A percentile compares a stretch with the other conserved stretches of the same genome.
Conservation (phyloP, 1,284 basidiomycete genomes). For the Amylostereum chailletii region DNA sequence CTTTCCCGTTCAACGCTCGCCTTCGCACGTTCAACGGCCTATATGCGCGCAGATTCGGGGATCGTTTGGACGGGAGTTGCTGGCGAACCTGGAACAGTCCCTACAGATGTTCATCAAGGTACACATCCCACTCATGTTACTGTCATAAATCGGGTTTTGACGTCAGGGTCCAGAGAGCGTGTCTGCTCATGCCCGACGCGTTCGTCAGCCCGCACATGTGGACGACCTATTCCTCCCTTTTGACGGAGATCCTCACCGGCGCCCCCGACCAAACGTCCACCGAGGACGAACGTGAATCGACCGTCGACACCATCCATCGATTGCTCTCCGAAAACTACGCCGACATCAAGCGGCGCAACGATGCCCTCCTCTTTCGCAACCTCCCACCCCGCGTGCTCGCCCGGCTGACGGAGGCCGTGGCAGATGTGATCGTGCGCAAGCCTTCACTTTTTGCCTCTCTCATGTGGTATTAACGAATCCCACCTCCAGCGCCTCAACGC, state of each 20-base stretch:
- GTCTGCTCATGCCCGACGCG: slow-evolving; percentile 57
- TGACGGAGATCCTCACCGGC: slow-evolving; percentile 37
- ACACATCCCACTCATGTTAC: slow-evolving; percentile 8
- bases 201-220: slow-evolving; percentile 70
- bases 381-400: slow-evolving; percentile 52
- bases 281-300: slow-evolving; percentile 30
- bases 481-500: slow-evolving; percentile 66
- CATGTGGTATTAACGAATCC: neutral
- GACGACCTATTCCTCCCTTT: slow-evolving; percentile 38
- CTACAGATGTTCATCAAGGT: slow-evolving; percentile 55
- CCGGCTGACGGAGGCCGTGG: slow-evolving; percentile 53
- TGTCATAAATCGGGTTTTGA: neutral
- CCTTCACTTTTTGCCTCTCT: slow-evolving; percentile 1
- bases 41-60: slow-evolving; percentile 36
- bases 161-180: slow-evolving; percentile 40
- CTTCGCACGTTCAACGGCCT: too few species aligned
- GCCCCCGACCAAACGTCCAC: slow-evolving; percentile 23
- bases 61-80: slow-evolving; percentile 41
- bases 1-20: neutral
- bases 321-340: slow-evolving; percentile 39
- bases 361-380: slow-evolving; percentile 68
- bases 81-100: slow-evolving; percentile 46
- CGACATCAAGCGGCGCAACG: slow-evolving; percentile 63
- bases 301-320: slow-evolving; percentile 32
- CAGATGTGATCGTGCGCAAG: slow-evolving; percentile 55